These are phyloP conservation scores for Oryza australiensis DNA, from an alignment of 176 grass and related monocot species.

Conservation along the genomic window DNA sequence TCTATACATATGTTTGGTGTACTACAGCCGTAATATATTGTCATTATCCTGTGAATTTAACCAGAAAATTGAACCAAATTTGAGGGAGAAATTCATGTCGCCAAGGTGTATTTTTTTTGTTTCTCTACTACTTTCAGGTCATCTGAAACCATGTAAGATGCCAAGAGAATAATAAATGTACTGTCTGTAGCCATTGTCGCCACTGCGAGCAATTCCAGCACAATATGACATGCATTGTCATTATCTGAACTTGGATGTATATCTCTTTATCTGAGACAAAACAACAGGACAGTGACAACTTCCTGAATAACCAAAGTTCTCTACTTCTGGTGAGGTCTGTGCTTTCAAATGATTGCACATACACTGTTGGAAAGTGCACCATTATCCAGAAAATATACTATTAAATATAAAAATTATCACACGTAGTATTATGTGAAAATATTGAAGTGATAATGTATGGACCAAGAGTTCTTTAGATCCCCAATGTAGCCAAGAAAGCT, in stretches of 20 bases:
- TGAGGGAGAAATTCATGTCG: neutral
- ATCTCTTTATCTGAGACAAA: neutral
- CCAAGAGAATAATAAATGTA: neutral
- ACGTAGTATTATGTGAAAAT: neutral
- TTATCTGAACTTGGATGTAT: neutral
- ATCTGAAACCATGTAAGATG: neutral
- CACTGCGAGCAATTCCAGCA: neutral
- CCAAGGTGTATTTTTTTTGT: neutral
- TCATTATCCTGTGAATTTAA: no score
- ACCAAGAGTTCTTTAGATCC: no score
- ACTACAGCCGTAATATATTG: no score
- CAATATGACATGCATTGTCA: neutral
- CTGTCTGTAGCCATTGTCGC: neutral
- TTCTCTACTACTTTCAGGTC: neutral
- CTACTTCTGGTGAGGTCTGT: neutral
- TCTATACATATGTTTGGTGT: no score
- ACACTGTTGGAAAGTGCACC: neutral
- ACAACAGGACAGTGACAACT: neutral
- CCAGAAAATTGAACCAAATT: no score
- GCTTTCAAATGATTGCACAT: slow-evolving; percentile 5
- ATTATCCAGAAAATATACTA: neutral
- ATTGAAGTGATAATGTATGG: neutral
- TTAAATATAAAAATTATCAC: neutral
- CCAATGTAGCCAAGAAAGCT: no score
- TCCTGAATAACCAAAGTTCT: neutral